Evolutionary conservation across 140 eudicot genomes (phyloP).

Genomic region (Cichorium intybus): DNA sequence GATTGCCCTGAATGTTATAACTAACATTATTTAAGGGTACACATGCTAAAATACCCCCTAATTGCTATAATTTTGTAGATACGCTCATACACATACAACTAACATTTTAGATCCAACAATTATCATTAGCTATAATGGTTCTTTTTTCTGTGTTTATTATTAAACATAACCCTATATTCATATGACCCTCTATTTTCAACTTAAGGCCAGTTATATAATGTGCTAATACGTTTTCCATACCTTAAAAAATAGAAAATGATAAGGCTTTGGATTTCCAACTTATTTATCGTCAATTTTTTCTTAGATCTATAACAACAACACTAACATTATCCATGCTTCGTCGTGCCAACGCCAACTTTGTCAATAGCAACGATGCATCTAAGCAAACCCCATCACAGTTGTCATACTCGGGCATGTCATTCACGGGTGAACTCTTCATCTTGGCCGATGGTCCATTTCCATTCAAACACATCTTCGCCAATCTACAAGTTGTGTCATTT

Average conservation of each 20-base stretch:
- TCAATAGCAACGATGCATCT: slow-evolving; percentile 62
- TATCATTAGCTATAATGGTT: no score
- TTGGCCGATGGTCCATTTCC: slow-evolving; percentile 25
- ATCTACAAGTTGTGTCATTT: slow-evolving; percentile 65
- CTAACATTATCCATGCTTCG: slow-evolving; percentile 65
- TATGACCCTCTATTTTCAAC: neutral
- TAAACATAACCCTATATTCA: no score
- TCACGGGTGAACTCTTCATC: slow-evolving; percentile 10
- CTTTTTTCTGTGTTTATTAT: no score
- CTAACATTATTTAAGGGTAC: no score
- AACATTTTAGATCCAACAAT: no score
- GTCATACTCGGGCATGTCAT: slow-evolving; percentile 13
- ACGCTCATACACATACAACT: no score
- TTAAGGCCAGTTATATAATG: neutral
- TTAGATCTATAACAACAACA: slow-evolving; percentile 63
- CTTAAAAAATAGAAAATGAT: neutral
- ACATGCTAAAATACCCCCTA: no score
- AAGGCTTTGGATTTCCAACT: neutral
- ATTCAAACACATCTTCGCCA: slow-evolving; percentile 57
- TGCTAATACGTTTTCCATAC: neutral
- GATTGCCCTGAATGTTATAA: no score
- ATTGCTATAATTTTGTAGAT: no score
- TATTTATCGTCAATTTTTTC: slow-evolving; percentile 14
- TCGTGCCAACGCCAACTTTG: slow-evolving; percentile 74
- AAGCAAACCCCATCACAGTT: slow-evolving; percentile 41